Percentiles rank a stretch among this genome's conserved stretches.
Conservation (phyloP, 805 yeast genomes). For the Cyberlindnera euphorbiiphila region DNA sequence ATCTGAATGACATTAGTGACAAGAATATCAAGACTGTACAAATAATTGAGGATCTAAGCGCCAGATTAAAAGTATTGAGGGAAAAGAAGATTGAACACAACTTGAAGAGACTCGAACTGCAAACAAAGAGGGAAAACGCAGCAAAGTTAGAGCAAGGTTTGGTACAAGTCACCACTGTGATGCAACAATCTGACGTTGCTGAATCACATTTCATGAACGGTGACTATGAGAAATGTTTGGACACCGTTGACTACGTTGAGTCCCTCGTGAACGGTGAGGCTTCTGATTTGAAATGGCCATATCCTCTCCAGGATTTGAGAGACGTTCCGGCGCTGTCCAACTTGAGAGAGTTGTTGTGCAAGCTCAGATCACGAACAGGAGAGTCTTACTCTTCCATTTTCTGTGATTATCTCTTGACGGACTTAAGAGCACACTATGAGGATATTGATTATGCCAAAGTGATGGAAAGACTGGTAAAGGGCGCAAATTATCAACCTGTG, state of each 20-base stretch:
- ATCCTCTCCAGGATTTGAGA: constrained; percentile 29
- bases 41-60: constrained; percentile 43
- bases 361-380: constrained; percentile 62
- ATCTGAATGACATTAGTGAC: constrained; percentile 58
- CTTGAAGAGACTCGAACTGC: constrained; percentile 43
- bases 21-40: constrained; percentile 50
- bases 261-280: constrained; percentile 52
- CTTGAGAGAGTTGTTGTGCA: constrained; percentile 49
- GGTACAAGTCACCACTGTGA: constrained; percentile 41
- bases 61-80: constrained; percentile 44
- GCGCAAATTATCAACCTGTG: constrained; percentile 35
- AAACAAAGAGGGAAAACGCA: constrained; percentile 54
- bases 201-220: constrained; percentile 41
- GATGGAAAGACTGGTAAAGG: constrained; percentile 39
- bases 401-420: constrained; percentile 50
- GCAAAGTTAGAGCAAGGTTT: constrained; percentile 60
- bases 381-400: constrained; percentile 60
- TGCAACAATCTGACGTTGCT: constrained; percentile 45
- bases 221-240: constrained; percentile 51
- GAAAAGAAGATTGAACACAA: constrained; percentile 48
- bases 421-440: constrained; percentile 56
- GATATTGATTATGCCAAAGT: constrained; percentile 45
- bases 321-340: constrained; percentile 30
- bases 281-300: constrained; percentile 39
- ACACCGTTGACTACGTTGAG: constrained; percentile 54